Conservation (phyloP, 495 filamentous ascomycete genomes). For the Hapsidospora chrysogenum region DNA sequence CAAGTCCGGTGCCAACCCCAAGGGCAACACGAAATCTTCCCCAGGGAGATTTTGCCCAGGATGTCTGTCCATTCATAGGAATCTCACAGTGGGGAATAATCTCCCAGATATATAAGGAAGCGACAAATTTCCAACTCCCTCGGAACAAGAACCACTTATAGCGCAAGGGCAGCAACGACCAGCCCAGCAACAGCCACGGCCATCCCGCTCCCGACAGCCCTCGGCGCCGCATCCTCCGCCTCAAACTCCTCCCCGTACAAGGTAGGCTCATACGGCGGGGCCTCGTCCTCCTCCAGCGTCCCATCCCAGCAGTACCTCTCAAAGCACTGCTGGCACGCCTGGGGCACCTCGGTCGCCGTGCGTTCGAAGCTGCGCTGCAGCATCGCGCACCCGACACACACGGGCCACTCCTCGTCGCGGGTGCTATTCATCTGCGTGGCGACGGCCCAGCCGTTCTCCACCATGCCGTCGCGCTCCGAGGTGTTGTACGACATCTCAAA, state of each 20-base stretch:
- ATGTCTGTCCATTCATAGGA: too few species aligned
- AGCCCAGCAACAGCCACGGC: too few species aligned
- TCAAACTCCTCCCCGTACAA: conserved; percentile 6
- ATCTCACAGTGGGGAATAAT: too few species aligned
- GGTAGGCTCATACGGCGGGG: conserved; percentile 15
- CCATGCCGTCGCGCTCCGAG: conserved; percentile 53
- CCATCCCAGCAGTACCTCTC: conserved; percentile 79
- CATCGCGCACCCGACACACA: conserved; percentile 81
- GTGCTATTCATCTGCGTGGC: conserved; percentile 73
- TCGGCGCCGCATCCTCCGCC: conserved; percentile 7
- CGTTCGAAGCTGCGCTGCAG: conserved; percentile 56
- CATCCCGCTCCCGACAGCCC: background rate
- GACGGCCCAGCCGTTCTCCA: conserved; percentile 68
- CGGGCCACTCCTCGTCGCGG: conserved; percentile 50
- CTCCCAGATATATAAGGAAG: too few species aligned
- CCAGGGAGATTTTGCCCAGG: too few species aligned
- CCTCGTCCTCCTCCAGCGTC: conserved; percentile 27
- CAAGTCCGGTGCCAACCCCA: too few species aligned
- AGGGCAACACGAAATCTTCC: too few species aligned
- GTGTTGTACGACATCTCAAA: conserved; percentile 44
- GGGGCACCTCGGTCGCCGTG: conserved; percentile 44
- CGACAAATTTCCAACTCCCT: too few species aligned
- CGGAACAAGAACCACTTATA: too few species aligned
- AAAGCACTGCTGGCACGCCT: conserved; percentile 61
- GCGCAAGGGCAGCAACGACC: too few species aligned